Evolutionary conservation across 1,284 basidiomycete genomes (phyloP).

Genomic region (Apiotrichum mycotoxinovorans): DNA sequence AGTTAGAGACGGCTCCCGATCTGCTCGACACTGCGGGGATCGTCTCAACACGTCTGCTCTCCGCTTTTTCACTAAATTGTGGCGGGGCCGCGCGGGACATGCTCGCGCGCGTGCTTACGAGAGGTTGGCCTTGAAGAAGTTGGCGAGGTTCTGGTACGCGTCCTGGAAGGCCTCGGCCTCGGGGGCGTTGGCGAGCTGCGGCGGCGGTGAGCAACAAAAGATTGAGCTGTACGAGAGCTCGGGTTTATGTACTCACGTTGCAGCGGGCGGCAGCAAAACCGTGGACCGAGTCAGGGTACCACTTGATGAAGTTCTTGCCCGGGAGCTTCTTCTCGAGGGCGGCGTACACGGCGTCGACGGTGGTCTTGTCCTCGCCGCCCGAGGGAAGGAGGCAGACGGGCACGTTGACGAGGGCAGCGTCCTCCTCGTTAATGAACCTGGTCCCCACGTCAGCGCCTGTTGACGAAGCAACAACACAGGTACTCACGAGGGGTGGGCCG

Average conservation of each 20-base stretch:
- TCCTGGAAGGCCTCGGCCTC: constrained; percentile 26
- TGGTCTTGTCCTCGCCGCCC: constrained; percentile 48
- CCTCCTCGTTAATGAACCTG: constrained; percentile 46
- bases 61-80: too few species aligned
- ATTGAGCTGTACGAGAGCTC: neutral
- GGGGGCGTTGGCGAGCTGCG: constrained; percentile 26
- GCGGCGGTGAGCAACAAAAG: neutral
- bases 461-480: too few species aligned
- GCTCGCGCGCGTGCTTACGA: too few species aligned
- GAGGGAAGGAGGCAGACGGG: constrained; percentile 51
- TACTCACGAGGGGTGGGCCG: constrained; percentile 46
- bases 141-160: constrained; percentile 26
- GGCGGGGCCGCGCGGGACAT: too few species aligned
- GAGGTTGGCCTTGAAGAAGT: constrained; percentile 14
- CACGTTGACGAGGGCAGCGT: constrained; percentile 46
- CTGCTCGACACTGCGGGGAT: too few species aligned
- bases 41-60: too few species aligned
- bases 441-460: too few species aligned
- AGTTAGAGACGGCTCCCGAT: too few species aligned
- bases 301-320: constrained; percentile 47
- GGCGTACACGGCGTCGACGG: constrained; percentile 38
- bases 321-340: constrained; percentile 42
- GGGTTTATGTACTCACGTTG: constrained; percentile 30
- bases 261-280: constrained; percentile 52
- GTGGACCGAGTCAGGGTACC: constrained; percentile 46